Evolutionary conservation across 345 rosid species (phyloP).

Genomic region (Angophora floribunda): DNA sequence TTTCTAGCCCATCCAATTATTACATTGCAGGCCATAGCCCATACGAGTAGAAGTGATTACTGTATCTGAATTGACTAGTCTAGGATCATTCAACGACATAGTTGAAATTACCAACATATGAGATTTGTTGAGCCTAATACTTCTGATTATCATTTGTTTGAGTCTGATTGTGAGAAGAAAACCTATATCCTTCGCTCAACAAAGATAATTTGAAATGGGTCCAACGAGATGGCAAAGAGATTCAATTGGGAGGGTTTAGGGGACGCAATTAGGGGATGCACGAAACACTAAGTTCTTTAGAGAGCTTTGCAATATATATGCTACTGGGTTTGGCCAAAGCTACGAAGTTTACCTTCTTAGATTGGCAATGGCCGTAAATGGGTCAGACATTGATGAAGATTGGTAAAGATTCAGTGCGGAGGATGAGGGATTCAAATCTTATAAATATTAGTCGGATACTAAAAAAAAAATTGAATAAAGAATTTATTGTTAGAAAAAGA

Average conservation of each 20-base stretch:
- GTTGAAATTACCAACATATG: neutral
- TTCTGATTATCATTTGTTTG: neutral
- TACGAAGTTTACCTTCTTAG: neutral
- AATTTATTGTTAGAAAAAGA: neutral
- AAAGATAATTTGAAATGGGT: neutral
- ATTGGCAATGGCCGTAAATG: neutral
- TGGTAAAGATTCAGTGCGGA: fast-evolving
- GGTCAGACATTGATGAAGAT: neutral
- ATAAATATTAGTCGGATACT: neutral
- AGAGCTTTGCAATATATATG: neutral
- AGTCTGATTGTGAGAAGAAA: neutral
- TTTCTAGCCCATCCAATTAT: neutral
- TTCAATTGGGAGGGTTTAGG: neutral
- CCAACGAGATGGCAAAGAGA: neutral
- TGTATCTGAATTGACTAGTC: neutral
- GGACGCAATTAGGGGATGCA: neutral
- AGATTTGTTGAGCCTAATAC: neutral
- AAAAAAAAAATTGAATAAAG: neutral
- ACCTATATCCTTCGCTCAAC: neutral
- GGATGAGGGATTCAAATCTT: neutral
- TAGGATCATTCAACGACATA: neutral
- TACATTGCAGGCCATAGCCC: neutral
- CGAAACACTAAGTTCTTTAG: fast-evolving
- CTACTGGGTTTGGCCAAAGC: neutral
- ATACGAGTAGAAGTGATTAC: neutral